These are phyloP conservation scores for Eleusine indica DNA, from an alignment of 176 grass and related monocot genomes.

Conservation along the genomic window DNA sequence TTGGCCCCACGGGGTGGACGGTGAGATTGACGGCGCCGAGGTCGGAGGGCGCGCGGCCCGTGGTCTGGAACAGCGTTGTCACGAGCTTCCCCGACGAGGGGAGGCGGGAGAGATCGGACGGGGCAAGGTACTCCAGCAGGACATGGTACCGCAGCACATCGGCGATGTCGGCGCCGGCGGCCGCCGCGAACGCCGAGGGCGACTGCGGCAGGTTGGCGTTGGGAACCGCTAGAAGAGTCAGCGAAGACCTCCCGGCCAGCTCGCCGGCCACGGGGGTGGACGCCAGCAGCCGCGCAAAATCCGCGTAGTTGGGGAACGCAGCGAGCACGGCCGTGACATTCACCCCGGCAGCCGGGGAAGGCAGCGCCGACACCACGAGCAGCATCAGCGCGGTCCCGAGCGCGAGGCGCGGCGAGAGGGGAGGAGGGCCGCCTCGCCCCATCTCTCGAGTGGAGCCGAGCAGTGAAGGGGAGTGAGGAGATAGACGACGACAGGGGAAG, in stretches of 20 bases:
- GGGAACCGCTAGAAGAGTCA: slow-evolving; percentile 86
- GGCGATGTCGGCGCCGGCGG: slow-evolving; percentile 76
- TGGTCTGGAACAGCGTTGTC: slow-evolving; percentile 97
- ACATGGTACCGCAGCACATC: slow-evolving; percentile 95
- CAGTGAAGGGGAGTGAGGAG: background rate
- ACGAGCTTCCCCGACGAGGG: slow-evolving; percentile 71
- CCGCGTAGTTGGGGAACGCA: slow-evolving; percentile 60
- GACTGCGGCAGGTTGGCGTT: slow-evolving; percentile 64
- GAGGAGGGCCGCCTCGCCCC: slow-evolving; percentile 33
- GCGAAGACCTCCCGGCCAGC: slow-evolving; percentile 67
- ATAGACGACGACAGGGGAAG: slow-evolving; percentile 11
- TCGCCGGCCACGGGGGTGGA: slow-evolving; percentile 64
- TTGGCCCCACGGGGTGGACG: slow-evolving; percentile 47
- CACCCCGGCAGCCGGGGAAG: slow-evolving; percentile 41
- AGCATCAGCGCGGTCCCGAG: slow-evolving; percentile 16
- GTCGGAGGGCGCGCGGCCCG: slow-evolving; percentile 78
- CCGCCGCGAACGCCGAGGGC: slow-evolving; percentile 56
- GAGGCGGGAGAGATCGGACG: slow-evolving; percentile 61
- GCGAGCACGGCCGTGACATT: slow-evolving; percentile 80
- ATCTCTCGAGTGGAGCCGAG: slow-evolving; percentile 41
- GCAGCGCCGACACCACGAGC: slow-evolving; percentile 31
- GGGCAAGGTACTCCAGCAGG: slow-evolving; percentile 93
- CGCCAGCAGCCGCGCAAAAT: slow-evolving; percentile 67
- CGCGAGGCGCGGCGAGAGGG: slow-evolving; percentile 34
- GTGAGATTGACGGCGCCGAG: slow-evolving; percentile 94